Evolutionary conservation across 768 basidiomycete species (phyloP), one percentile per base, ranked within the genome.

Genomic region (Hygrophorus pudorinus): DNA sequence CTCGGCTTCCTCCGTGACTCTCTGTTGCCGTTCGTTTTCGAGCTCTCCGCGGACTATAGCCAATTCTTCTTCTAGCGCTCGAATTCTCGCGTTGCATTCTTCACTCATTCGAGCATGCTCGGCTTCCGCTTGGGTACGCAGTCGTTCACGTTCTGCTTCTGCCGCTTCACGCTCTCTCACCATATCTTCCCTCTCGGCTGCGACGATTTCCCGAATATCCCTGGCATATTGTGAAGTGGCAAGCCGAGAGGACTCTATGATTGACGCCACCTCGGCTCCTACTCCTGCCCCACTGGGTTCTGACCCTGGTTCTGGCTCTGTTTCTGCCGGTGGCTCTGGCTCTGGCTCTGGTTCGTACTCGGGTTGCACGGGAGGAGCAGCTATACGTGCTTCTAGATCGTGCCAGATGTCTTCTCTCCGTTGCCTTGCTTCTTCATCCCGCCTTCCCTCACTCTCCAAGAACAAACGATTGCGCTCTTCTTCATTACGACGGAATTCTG

Each of bases 401-500:
- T 62, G 56, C 55, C 63, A 66, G 24, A 78, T 65, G n/a, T 56
- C 65, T 2, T 78, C 73, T 14, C 68, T 62, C 4, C 71, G 68
- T 37, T 75, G 68, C 43, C 64, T 61, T 9, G 76, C 64, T 54
- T 85, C 81, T 17, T 66, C 59, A 16, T 75, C 75, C 31, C 85
- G 67, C 35, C 75, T 68, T 2, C 63, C 69, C 53, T 88, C 79
- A 32, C 65, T 66, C 1, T 80, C 77, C 24, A 68, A 53, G 57
- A 85, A 86, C 1, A 78, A 57, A 6, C 64, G 72, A 14, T 83
- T 69, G 5, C 85, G 67, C 41, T 75, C 77, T 9, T 80, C 76
- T 58, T 89, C 86, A 47, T 75, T 72, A 1, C 63, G 62, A 13
- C 74, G 70, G 61, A 85, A 87, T 24, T 79, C 75, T 6, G 57